Evolutionary conservation across 2,329 filamentous ascomycete species (phyloP).

Genomic region (Xylaria sp.): DNA sequence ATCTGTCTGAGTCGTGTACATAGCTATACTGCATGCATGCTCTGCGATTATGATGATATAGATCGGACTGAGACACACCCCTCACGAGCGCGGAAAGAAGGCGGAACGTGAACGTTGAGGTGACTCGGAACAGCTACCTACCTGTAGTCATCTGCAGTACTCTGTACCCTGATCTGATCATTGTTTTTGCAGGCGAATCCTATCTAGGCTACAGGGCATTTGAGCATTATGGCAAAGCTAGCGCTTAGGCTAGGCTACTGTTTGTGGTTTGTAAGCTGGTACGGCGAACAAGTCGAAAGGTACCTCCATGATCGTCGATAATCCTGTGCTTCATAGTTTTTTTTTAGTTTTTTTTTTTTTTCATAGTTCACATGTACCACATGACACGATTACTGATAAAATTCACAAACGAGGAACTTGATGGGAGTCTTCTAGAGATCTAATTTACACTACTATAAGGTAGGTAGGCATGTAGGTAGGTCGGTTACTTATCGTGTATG

Average conservation of each 20-base stretch:
- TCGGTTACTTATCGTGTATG: not conserved
- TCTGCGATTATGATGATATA: not conserved
- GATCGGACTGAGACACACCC: constrained; percentile 8
- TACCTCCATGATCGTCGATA: not conserved
- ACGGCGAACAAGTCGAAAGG: not conserved
- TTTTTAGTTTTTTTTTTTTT: not conserved
- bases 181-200: not conserved
- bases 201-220: constrained; percentile 8
- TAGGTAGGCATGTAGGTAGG: not conserved
- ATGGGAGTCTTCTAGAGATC: not conserved
- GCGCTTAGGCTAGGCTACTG: not conserved
- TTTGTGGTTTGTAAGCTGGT: not conserved
- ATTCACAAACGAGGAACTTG: not conserved
- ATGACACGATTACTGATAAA: not conserved
- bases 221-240: not conserved
- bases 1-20: not conserved
- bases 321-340: too few species aligned
- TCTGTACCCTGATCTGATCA: constrained; percentile 10
- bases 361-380: not conserved
- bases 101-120: not conserved
- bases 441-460: not conserved
- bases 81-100: not conserved
- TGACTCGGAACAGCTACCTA: constrained; percentile 19
- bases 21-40: constrained; percentile 1
- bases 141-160: too few species aligned